These are phyloP conservation scores for Taiwanofungus camphoratus DNA, from an alignment of 1,284 basidiomycete species.

Conservation along the genomic window DNA sequence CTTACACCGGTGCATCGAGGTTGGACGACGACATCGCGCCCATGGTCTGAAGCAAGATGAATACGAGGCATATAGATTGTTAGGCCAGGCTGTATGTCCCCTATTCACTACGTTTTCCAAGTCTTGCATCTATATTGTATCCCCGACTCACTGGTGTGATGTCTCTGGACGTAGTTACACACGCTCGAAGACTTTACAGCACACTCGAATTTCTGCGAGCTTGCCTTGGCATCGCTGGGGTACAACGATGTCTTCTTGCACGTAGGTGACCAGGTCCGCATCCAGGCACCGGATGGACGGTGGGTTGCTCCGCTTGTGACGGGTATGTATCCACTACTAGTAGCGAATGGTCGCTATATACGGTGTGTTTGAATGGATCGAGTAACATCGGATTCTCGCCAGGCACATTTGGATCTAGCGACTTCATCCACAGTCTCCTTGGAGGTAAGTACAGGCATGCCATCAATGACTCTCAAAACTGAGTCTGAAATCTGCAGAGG, in stretches of 20 bases:
- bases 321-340: conserved; percentile 35
- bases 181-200: conserved; percentile 86
- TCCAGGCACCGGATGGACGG: conserved; percentile 75
- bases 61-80: conserved; percentile 79
- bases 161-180: conserved; percentile 49
- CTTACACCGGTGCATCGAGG: conserved; percentile 66
- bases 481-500: conserved; percentile 39
- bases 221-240: conserved; percentile 72
- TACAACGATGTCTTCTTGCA: conserved; percentile 82
- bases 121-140: not conserved
- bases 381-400: too few relatives aligned
- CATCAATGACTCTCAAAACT: conserved; percentile 4
- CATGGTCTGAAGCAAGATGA: conserved; percentile 62
- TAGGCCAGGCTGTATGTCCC: conserved; percentile 58
- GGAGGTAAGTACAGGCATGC: conserved; percentile 41
- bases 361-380: too few relatives aligned
- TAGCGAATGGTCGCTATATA: too few relatives aligned
- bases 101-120: not conserved
- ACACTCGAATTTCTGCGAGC: conserved; percentile 87
- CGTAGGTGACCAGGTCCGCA: conserved; percentile 76
- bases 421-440: conserved; percentile 77
- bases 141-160: not conserved
- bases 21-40: conserved; percentile 55
- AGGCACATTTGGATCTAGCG: conserved; percentile 83
- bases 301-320: conserved; percentile 83